Base-by-base conservation (phyloP, 805 yeast species). In the Priceomyces carsonii region DNA sequence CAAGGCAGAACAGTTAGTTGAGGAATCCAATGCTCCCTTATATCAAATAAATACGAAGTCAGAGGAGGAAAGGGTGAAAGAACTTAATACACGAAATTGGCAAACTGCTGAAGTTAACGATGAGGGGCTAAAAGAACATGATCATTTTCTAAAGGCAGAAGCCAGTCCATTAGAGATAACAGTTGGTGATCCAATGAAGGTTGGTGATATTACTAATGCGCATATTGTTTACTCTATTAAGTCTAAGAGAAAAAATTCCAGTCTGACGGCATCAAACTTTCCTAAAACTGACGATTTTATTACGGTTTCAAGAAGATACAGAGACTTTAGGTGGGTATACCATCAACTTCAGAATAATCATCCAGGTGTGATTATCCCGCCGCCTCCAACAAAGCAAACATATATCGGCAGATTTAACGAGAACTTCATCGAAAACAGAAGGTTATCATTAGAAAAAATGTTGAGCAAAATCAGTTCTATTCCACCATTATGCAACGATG, bases 381-480 rank as follows among this genome's bases (percentile, higher is more conserved):
- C 73, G 2, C 96, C 98, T 1, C 97, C 98, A 3, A 90, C 97
- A 0, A 95, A 86, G 40, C 95, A 93, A 58, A 96, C 95, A 43
- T 84, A 85, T 6, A 82, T 90, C 36, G 97, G 98, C 4, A 74
- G 96, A 43, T 89, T 93, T 61, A 88, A 88, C 49, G 87, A 87
- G 47, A 89, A 82, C 48, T 90, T 93, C 49, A 80, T 93, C 33
- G 97, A 93, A 58, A 79, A 79, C 44, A 76, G 98, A 59, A 71
- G 97, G 38, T 67, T 82, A 16, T 86, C 91, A 4, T 69, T 93
- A 53, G 96, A 91, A 54, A 79, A 73, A 48, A 93, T 93, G 99
- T 71, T 93, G 40, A 63, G 59, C 23, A 85, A 84, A 52, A 82
- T 87, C n/a, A 67, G 85, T 5, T 60, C 60, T 22, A 79, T 75